phyloP scores from a whole-genome alignment of 2,329 filamentous ascomycete species.

The Alternaria viburni region DNA sequence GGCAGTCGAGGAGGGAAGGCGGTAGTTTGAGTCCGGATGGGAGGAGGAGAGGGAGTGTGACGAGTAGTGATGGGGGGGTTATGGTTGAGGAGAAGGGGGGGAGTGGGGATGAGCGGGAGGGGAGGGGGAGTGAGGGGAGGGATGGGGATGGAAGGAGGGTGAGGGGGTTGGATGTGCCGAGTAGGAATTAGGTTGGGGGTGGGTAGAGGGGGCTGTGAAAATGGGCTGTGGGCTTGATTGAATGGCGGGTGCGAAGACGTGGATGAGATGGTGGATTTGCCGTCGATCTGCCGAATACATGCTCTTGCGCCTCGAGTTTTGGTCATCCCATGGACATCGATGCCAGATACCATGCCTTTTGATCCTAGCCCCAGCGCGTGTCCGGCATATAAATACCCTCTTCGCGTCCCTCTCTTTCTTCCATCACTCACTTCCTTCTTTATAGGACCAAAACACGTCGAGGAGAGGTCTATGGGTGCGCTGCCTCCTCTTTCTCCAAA shows the following conservation, averaged over 20 bases:
- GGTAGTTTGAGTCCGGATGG: constrained; percentile 42
- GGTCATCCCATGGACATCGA: neutral
- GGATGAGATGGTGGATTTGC: too few species aligned
- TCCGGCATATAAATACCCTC: neutral
- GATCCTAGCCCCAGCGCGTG: neutral
- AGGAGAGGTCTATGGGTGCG: neutral
- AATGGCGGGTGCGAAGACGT: too few species aligned
- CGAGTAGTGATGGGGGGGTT: constrained; percentile 40
- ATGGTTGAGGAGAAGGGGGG: constrained; percentile 50
- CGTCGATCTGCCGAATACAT: neutral
- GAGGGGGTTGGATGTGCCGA: neutral
- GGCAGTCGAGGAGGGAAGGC: constrained; percentile 26
- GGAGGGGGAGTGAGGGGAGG: neutral
- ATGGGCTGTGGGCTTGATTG: neutral
- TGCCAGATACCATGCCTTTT: neutral
- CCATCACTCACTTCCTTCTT: neutral
- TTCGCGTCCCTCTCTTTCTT: neutral
- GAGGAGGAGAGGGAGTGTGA: constrained; percentile 26
- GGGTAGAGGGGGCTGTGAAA: neutral
- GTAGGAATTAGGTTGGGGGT: neutral
- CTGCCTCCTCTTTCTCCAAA: neutral
- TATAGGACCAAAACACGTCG: neutral
- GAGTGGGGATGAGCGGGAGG: neutral
- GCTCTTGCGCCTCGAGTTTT: neutral
- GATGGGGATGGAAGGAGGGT: neutral